A percentile compares a stretch with the other conserved stretches of the same genome.
These are phyloP conservation scores for Citrullus colocynthis DNA, from an alignment of 306 rosid genomes.

Conservation along the genomic window DNA sequence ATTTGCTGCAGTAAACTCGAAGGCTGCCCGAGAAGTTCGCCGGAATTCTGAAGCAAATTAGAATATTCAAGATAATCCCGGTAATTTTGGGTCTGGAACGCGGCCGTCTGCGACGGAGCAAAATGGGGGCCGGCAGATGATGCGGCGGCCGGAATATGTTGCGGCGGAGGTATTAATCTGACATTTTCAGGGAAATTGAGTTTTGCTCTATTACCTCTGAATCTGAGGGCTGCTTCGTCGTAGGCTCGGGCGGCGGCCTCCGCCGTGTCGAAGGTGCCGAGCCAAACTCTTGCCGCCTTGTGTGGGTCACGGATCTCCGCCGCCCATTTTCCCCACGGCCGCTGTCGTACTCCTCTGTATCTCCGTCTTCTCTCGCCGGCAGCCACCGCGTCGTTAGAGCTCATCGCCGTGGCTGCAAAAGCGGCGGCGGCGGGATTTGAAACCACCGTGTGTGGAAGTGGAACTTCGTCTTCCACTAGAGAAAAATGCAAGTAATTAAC, in stretches of 20 bases:
- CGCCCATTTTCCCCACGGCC: constrained; percentile 99
- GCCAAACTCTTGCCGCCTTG: constrained; percentile 96
- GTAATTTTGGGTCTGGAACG: constrained; percentile 13
- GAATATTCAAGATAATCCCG: constrained; percentile 60
- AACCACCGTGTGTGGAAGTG: background rate
- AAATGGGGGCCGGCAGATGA: background rate
- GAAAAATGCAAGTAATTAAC: background rate
- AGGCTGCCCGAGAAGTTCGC: constrained; percentile 33
- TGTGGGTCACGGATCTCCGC: constrained; percentile 94
- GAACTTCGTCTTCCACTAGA: background rate
- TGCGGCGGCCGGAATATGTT: background rate
- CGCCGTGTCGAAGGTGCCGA: constrained; percentile 90
- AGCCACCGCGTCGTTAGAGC: background rate
- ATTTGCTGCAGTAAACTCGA: constrained; percentile 42
- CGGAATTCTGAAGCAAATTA: constrained; percentile 49
- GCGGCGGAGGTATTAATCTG: constrained; percentile 23
- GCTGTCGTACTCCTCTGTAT: constrained; percentile 89
- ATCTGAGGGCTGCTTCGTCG: constrained; percentile 83
- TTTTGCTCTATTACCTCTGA: constrained; percentile 90
- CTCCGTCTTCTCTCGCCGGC: constrained; percentile 48
- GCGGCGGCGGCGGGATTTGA: background rate
- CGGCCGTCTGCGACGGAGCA: background rate
- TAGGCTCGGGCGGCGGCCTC: constrained; percentile 93
- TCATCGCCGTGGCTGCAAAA: background rate
- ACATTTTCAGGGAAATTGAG: constrained; percentile 89